These are phyloP conservation scores for Hanseniaspora occidentalis DNA, from an alignment of 805 yeast species.

Conservation along the genomic window DNA sequence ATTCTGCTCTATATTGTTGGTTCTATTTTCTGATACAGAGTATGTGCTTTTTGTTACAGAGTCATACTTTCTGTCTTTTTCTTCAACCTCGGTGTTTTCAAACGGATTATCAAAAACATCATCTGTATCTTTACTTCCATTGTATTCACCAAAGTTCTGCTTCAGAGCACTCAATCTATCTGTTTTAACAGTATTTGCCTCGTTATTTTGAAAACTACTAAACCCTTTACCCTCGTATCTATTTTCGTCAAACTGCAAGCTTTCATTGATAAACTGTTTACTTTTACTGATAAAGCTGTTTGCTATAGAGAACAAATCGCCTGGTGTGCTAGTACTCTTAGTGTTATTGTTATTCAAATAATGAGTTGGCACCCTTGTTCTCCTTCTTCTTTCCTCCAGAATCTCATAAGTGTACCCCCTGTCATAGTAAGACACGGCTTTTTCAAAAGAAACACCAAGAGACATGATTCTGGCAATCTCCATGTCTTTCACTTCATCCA, in stretches of 20 bases:
- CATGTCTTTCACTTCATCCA: slow-evolving; percentile 24
- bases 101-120: too few species aligned
- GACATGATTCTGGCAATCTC: slow-evolving; percentile 25
- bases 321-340: too few species aligned
- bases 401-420: slow-evolving; percentile 17
- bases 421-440: slow-evolving; percentile 15
- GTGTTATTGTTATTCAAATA: too few species aligned
- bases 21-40: too few species aligned
- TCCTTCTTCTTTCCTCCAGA: slow-evolving; percentile 1
- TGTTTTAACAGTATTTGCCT: neutral
- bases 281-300: slow-evolving; percentile 21
- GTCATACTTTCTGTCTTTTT: too few species aligned
- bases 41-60: too few species aligned
- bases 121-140: too few species aligned
- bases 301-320: slow-evolving; percentile 17
- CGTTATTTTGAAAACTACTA: neutral
- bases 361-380: too few species aligned
- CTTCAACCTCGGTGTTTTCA: too few species aligned
- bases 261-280: slow-evolving; percentile 19
- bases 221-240: slow-evolving; percentile 7
- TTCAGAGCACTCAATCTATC: neutral
- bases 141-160: neutral
- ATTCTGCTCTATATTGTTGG: too few species aligned
- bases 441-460: slow-evolving; percentile 15
- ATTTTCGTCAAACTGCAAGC: slow-evolving; percentile 15